Evolutionary conservation across 139 green algal species (phyloP).

Genomic region (Tetraselmis chui): DNA sequence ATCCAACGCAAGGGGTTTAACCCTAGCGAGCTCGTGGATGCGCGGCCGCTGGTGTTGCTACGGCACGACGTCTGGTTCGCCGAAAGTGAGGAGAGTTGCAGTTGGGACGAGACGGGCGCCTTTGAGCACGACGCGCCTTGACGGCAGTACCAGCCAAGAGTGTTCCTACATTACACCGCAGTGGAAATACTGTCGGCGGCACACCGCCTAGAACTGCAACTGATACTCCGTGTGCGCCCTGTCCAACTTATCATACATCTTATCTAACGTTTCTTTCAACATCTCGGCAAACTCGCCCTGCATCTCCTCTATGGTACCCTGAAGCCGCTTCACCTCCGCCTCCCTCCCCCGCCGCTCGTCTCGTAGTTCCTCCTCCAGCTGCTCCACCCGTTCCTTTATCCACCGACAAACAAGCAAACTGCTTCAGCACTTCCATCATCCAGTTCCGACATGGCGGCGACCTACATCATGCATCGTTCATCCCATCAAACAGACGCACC

Average conservation of each 20-base stretch:
- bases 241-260: slow-evolving; percentile 26
- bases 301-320: slow-evolving; percentile 31
- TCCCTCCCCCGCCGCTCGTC: not conserved
- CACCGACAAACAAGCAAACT: no score
- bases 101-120: not conserved
- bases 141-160: no score
- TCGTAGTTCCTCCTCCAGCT: not conserved
- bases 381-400: not conserved
- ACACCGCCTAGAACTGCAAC: not conserved
- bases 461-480: no score
- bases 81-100: not conserved
- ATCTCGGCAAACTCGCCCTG: slow-evolving; percentile 39
- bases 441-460: no score
- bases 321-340: not conserved
- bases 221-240: slow-evolving; percentile 6
- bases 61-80: not conserved
- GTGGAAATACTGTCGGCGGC: not conserved
- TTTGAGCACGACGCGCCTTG: not conserved
- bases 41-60: not conserved
- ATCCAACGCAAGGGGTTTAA: not conserved
- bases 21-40: not conserved
- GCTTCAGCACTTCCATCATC: no score
- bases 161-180: no score
- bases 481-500: not conserved
- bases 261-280: slow-evolving; percentile 38